A percentile compares a stretch with the other conserved stretches of the same genome.
These are phyloP conservation scores for Alliaria petiolata DNA, from an alignment of 345 rosid genomes.

Conservation along the genomic window DNA sequence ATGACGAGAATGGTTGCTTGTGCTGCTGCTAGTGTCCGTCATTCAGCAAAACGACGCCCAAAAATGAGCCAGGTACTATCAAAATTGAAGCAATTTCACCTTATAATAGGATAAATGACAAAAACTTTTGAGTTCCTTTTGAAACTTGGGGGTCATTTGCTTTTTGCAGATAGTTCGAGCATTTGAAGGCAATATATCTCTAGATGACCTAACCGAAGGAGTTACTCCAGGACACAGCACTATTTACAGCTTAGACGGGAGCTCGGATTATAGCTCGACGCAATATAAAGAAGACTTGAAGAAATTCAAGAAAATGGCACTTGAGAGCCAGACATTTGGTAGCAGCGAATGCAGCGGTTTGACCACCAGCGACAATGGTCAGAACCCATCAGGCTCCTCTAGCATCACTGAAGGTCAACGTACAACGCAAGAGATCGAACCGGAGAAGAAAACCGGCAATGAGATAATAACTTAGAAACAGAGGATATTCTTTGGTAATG, in stretches of 20 bases:
- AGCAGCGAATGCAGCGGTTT: slow-evolving; percentile 51
- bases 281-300: slow-evolving; percentile 70
- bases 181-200: slow-evolving; percentile 67
- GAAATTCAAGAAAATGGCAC: slow-evolving; percentile 62
- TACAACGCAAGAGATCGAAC: slow-evolving; percentile 47
- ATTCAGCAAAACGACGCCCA: slow-evolving; percentile 71
- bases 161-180: slow-evolving; percentile 75
- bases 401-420: slow-evolving; percentile 44
- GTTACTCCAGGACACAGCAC: slow-evolving; percentile 47
- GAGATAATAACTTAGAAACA: neutral
- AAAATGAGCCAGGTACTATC: slow-evolving; percentile 76
- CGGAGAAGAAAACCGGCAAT: slow-evolving; percentile 20
- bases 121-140: neutral
- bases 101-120: too few relatives aligned
- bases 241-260: slow-evolving; percentile 41
- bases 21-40: slow-evolving; percentile 78
- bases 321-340: slow-evolving; percentile 54
- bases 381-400: slow-evolving; percentile 55
- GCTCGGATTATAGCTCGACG: slow-evolving; percentile 57
- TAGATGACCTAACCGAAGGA: slow-evolving; percentile 62
- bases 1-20: slow-evolving; percentile 70
- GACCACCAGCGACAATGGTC: slow-evolving; percentile 43
- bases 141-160: too few relatives aligned
- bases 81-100: too few relatives aligned
- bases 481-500: neutral